Conservation (phyloP, 169 alveolate species). For the Eimeria acervulina region DNA sequence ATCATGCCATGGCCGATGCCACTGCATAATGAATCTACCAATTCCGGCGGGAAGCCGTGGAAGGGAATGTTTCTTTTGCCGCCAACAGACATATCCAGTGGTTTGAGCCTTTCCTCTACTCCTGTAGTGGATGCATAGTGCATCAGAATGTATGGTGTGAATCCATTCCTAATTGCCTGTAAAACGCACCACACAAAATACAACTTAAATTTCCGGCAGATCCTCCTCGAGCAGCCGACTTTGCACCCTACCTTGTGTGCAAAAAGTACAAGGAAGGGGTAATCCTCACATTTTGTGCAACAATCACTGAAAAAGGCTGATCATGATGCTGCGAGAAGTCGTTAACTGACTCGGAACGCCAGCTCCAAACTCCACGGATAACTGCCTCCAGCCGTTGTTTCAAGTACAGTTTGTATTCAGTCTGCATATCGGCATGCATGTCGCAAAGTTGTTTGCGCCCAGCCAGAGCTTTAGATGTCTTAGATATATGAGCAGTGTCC, state of each 20-base stretch:
- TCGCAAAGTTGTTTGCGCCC: not conserved
- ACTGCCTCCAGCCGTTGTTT: conserved; percentile 21
- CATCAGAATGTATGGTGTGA: conserved; percentile 15
- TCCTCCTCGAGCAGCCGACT: not conserved
- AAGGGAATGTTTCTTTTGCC: conserved; percentile 47
- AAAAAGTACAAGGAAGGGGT: not conserved
- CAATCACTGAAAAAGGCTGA: conserved; percentile 11
- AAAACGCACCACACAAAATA: not conserved
- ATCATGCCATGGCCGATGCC: conserved; percentile 64
- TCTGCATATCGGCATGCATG: not conserved
- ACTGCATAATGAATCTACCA: conserved; percentile 1
- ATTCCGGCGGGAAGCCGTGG: conserved; percentile 23
- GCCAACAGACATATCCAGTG: conserved; percentile 35
- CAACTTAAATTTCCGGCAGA: no score
- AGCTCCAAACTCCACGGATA: conserved; percentile 25
- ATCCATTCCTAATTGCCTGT: conserved; percentile 35
- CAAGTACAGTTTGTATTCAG: conserved; percentile 3
- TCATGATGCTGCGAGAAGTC: conserved; percentile 44
- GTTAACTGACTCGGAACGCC: conserved; percentile 51
- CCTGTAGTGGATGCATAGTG: conserved; percentile 33
- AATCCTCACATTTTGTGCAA: not conserved
- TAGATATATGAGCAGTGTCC: not conserved
- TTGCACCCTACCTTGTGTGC: not conserved
- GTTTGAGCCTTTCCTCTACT: not conserved
- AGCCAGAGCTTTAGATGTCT: not conserved